phyloP scores from a whole-genome alignment of 768 basidiomycete species.

The Infundibulicybe gibba region DNA sequence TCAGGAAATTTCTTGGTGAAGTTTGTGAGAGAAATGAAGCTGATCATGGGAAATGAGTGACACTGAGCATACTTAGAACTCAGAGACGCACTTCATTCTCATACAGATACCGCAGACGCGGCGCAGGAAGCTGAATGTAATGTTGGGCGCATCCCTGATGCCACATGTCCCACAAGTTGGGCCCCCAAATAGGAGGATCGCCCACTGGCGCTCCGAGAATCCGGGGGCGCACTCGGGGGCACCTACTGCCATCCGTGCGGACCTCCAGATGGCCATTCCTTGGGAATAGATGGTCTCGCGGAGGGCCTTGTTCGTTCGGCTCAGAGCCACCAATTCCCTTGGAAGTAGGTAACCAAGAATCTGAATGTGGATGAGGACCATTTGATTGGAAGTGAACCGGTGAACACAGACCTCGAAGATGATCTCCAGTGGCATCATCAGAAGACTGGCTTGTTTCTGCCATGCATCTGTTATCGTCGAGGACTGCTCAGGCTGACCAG shows the following conservation, averaged over 20 bases:
- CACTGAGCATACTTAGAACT: neutral
- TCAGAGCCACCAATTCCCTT: constrained; percentile 20
- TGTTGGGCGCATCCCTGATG: too few relatives aligned
- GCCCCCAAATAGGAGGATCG: constrained; percentile 18
- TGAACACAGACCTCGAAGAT: too few relatives aligned
- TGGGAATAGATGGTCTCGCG: constrained; percentile 14
- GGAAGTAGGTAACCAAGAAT: constrained; percentile 18
- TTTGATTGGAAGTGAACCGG: too few relatives aligned
- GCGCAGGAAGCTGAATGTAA: too few relatives aligned
- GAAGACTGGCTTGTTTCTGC: too few relatives aligned
- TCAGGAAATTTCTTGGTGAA: too few relatives aligned
- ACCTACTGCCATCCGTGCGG: constrained; percentile 8
- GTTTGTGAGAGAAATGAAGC: too few relatives aligned
- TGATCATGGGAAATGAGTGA: neutral
- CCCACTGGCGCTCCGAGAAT: constrained; percentile 23
- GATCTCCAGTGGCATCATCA: too few relatives aligned
- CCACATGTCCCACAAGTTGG: neutral
- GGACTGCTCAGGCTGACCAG: too few relatives aligned
- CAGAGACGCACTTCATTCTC: too few relatives aligned
- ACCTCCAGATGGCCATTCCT: constrained; percentile 17
- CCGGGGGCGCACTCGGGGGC: constrained; percentile 17
- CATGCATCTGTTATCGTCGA: too few relatives aligned
- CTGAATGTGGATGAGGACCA: constrained; percentile 8
- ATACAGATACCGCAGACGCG: too few relatives aligned
- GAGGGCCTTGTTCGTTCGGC: constrained; percentile 16